A percentile compares a stretch with the other conserved stretches of the same genome.
Evolutionary conservation across 371 early-diverging fungal species (phyloP).

Genomic region (Mortierella sp.): DNA sequence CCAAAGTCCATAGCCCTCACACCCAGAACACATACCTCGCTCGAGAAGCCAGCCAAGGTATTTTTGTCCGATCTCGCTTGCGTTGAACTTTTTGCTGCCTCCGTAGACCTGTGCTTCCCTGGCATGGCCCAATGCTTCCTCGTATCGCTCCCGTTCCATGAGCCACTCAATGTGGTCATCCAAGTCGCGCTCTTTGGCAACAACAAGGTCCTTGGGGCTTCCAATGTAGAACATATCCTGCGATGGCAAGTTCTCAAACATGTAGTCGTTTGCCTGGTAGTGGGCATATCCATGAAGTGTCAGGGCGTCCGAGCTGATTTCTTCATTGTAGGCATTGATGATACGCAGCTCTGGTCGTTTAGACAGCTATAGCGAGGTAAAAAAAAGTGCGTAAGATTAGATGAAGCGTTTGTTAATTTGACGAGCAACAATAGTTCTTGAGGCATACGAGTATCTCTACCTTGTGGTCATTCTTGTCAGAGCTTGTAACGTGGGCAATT

Average conservation of each 20-base stretch:
- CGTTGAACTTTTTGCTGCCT: conserved; percentile 70
- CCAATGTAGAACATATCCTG: conserved; percentile 87
- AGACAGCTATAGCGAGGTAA: conserved; percentile 56
- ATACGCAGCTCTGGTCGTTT: conserved; percentile 92
- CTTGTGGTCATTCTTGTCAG: conserved; percentile 44
- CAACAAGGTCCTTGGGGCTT: conserved; percentile 93
- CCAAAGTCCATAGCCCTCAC: not conserved
- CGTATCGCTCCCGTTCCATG: conserved; percentile 81
- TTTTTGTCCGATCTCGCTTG: conserved; percentile 86
- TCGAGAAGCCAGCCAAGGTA: conserved; percentile 84
- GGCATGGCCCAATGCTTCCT: conserved; percentile 81
- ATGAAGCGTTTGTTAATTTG: not conserved
- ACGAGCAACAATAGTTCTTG: not conserved
- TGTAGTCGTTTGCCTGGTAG: conserved; percentile 94
- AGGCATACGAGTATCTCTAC: conserved; percentile 15
- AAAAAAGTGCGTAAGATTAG: not conserved
- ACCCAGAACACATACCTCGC: conserved; percentile 55
- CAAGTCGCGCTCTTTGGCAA: conserved; percentile 88
- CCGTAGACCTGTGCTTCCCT: conserved; percentile 63
- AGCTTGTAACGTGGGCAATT: conserved; percentile 41
- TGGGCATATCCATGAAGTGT: conserved; percentile 86
- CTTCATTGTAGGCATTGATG: conserved; percentile 84
- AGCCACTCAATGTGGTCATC: conserved; percentile 97
- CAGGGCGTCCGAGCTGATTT: conserved; percentile 89
- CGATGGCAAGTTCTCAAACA: conserved; percentile 71